Base-by-base conservation (phyloP, 352 stramenopile genomes). In the Thalassiosira oceanica region DNA sequence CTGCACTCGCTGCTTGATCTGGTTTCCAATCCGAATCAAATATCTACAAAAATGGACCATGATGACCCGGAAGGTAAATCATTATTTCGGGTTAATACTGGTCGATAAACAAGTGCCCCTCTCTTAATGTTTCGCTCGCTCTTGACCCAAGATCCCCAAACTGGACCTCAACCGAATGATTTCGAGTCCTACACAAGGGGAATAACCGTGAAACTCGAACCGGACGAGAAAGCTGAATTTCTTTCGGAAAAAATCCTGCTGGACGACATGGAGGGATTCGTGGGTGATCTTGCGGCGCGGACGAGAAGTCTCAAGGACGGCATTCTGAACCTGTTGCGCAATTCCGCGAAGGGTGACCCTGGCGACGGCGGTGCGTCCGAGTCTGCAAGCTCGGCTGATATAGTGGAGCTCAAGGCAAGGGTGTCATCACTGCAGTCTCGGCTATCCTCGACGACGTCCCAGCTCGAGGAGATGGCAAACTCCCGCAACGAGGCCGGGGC, bases 381-480 rank as follows among this genome's bases (percentile, higher is more conserved):
- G 2, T 52, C 60, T 15, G 39, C 52, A 29, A 27, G 49, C 10
- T 37, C 44, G 42, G n/a, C n/a, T n/a, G n/a, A n/a, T n/a, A n/a
- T n/a, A n/a, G n/a, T n/a, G n/a, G n/a, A n/a, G n/a, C 56, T 75
- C 27, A 62, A 75, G 58, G 31, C 66, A 31, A 7, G 84, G 45
- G 60, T 85, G 26, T 24, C 60, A 42, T 29, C 28, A 24, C 37
- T 86, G 0, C 48, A 81, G 51, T 26, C 56, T 35, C 27, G 83
- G 55, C 52, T 83, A n/a, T 39, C 61, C 45, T 57, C 37, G 15
- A 57, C 64, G 2, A 54, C 86, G 60, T 57, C 45, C n/a, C 71
- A 80, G 49, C 55, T 88, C 15, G 58, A 68, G 46, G 83, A 90
- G 63, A 56, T 88, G 24, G 64, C 70, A 2, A 54, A 74, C 23